Base-by-base conservation (phyloP, 1,139 yeast species). In the Komagataea norvegica region DNA sequence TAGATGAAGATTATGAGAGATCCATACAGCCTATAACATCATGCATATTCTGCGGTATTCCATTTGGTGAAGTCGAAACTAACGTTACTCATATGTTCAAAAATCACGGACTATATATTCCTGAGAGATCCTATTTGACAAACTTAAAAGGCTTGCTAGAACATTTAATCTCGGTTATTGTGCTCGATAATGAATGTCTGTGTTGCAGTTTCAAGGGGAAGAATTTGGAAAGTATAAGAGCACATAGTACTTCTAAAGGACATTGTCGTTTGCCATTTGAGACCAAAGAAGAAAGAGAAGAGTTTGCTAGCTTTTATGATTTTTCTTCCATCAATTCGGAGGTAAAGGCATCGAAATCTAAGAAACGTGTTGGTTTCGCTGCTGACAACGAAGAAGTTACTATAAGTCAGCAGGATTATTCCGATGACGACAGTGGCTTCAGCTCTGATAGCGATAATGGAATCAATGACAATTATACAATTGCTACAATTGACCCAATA, bases 261-360 rank as follows among this genome's bases (percentile, higher is more conserved):
- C 99, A 91, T 59, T 82, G 89, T 67, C 75, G 77, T 57, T 73
- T 91, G 41, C 97, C 98, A 0, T 93, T 86, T 60, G 97, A 91
- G 52, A 63, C 77, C 1, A 84, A 79, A 44, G 83, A 83, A 41
- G 95, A 91, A 56, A 82, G 81, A 57, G 72, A 81, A 39, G 87
- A 83, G 54, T 70, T 89, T 29, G 77, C 93, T 0, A 84, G 81
- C 37, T 91, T 81, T 55, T 91, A 91, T 57, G 97, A 91, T 60
- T 91, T 88, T 62, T 68, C 81, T 4, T 71, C 85, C 1, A 68
- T 89, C 2, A 79, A 79, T 56, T 69, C 60, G 37, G 59, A 38
- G 31, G 45, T 41, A 24, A 40, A 43, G 24, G 44, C 46, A 53
- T 33, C 51, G 4, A 58, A 46, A 10, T 37, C 50, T 8, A 46